Conservation (phyloP, 2,329 filamentous ascomycete species). For the Microdochium bolleyi region DNA sequence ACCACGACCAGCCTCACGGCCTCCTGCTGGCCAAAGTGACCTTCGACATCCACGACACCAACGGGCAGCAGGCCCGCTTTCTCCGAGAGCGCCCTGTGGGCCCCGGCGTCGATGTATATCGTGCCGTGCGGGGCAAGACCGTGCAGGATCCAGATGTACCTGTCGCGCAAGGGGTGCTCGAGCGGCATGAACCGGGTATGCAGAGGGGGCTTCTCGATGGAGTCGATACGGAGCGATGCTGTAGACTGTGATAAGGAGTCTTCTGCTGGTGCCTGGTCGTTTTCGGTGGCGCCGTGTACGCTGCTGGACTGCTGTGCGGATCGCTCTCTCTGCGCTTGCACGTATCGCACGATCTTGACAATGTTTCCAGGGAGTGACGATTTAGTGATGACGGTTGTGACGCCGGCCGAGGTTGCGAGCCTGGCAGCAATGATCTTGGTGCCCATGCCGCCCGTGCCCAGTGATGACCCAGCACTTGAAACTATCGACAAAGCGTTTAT, state of each 20-base stretch:
- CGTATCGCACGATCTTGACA: slow-evolving; percentile 73
- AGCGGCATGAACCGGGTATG: slow-evolving; percentile 93
- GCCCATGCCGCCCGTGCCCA: slow-evolving; percentile 94
- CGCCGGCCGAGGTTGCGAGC: slow-evolving; percentile 86
- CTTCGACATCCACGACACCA: slow-evolving; percentile 85
- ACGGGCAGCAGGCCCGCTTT: slow-evolving; percentile 86
- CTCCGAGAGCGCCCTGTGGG: slow-evolving; percentile 67
- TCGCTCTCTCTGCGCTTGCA: slow-evolving; percentile 52
- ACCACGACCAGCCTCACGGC: slow-evolving; percentile 81
- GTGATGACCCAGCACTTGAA: slow-evolving; percentile 76
- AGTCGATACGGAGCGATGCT: slow-evolving; percentile 30
- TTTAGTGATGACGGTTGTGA: slow-evolving; percentile 90
- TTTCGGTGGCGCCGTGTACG: not conserved
- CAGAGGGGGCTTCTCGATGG: slow-evolving; percentile 47
- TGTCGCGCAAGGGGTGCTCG: slow-evolving; percentile 75
- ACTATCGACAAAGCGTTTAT: slow-evolving; percentile 38
- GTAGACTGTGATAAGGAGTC: slow-evolving; percentile 30
- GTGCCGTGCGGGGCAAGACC: slow-evolving; percentile 85
- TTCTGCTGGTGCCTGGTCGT: slow-evolving; percentile 18
- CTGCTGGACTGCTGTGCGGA: slow-evolving; percentile 14
- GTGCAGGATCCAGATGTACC: slow-evolving; percentile 95
- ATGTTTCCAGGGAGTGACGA: slow-evolving; percentile 94
- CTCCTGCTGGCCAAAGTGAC: slow-evolving; percentile 85
- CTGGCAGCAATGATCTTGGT: slow-evolving; percentile 94
- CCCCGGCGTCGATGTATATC: slow-evolving; percentile 87